Percentiles rank a stretch among this genome's conserved stretches.
These are phyloP conservation scores for Austroboletus olivaceoglutinosus DNA, from an alignment of 1,284 basidiomycete species.

Conservation along the genomic window DNA sequence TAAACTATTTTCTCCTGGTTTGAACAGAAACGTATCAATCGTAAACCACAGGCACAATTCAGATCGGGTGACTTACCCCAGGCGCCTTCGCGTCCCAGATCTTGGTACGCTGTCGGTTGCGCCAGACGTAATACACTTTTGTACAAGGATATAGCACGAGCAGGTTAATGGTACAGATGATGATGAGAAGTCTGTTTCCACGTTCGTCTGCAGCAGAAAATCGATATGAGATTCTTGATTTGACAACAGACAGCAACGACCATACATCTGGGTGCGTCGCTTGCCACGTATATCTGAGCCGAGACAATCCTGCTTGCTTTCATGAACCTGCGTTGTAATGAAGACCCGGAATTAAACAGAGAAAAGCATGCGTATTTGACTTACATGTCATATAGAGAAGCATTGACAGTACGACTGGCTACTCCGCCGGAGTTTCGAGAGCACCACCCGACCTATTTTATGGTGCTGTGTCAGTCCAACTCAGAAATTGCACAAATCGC, in stretches of 20 bases:
- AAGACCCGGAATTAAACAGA: not conserved
- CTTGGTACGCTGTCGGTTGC: conserved; percentile 46
- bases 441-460: conserved; percentile 49
- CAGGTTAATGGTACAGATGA: conserved; percentile 46
- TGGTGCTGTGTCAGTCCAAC: not conserved
- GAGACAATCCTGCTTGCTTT: conserved; percentile 47
- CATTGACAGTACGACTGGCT: conserved; percentile 53
- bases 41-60: conserved; percentile 24
- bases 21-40: conserved; percentile 60
- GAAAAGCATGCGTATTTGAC: not conserved
- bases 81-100: conserved; percentile 52
- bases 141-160: conserved; percentile 48
- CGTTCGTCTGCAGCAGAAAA: conserved; percentile 40
- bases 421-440: conserved; percentile 56
- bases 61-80: conserved; percentile 33
- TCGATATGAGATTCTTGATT: not conserved
- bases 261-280: conserved; percentile 48
- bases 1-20: conserved; percentile 51
- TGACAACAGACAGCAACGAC: not conserved
- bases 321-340: conserved; percentile 37
- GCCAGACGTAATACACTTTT: conserved; percentile 51
- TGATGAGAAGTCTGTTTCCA: conserved; percentile 49
- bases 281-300: conserved; percentile 46
- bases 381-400: conserved; percentile 56
- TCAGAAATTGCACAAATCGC: not conserved